Evolutionary conservation across 495 filamentous ascomycete species (phyloP).

Genomic region (Aspergillus coremiiformis): DNA sequence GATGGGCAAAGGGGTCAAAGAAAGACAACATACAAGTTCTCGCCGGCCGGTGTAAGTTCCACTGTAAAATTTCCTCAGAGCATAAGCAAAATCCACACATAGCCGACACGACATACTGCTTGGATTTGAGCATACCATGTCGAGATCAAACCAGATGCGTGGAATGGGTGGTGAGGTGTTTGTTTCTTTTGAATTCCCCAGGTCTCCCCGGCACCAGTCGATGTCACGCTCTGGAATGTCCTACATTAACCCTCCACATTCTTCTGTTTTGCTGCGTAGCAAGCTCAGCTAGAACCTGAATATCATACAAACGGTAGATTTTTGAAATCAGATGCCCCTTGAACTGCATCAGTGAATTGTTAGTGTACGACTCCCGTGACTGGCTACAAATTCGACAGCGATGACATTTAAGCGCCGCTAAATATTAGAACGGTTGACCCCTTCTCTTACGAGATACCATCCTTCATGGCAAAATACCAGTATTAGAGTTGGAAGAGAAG

Average conservation of each 20-base stretch:
- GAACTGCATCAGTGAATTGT: background rate
- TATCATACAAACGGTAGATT: background rate
- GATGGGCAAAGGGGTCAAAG: background rate
- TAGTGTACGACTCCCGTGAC: background rate
- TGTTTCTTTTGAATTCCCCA: slow-evolving; percentile 16
- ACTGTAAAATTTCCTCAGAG: slow-evolving; percentile 7
- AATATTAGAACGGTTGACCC: too few species aligned
- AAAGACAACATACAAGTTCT: background rate
- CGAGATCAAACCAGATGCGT: slow-evolving; percentile 1
- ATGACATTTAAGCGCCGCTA: background rate
- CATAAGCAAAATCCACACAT: slow-evolving; percentile 3
- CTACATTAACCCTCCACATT: background rate
- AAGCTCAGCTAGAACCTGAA: background rate
- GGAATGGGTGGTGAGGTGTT: slow-evolving; percentile 18
- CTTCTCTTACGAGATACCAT: background rate
- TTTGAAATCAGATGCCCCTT: background rate
- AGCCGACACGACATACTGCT: background rate
- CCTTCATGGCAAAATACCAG: background rate
- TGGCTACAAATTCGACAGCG: background rate
- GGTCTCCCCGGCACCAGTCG: slow-evolving; percentile 8
- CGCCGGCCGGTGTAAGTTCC: slow-evolving; percentile 4
- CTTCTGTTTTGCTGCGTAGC: background rate
- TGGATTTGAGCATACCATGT: slow-evolving; percentile 8
- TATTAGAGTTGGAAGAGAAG: background rate
- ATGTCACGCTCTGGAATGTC: slow-evolving; percentile 10